phyloP scores from a whole-genome alignment of 805 yeast genomes.

The Candida gorgasii region DNA sequence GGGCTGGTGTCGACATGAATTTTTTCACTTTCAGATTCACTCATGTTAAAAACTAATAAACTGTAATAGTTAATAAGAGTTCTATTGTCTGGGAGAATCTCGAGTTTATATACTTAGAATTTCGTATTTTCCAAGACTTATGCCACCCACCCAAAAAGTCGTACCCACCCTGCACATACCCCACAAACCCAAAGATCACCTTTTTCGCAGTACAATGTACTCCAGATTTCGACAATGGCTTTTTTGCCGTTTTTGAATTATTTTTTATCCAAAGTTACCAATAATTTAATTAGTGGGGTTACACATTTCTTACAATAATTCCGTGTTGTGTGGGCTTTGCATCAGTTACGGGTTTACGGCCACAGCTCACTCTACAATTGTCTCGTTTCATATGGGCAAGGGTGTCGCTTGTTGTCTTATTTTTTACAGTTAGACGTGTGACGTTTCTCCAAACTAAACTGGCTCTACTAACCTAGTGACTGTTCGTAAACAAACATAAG shows the following conservation, averaged over 20 bases:
- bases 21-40: conserved; percentile 15
- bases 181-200: conserved; percentile 5
- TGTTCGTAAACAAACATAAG: not conserved
- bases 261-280: not conserved
- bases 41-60: conserved; percentile 8
- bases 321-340: not conserved
- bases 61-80: not conserved
- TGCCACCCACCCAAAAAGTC: conserved; percentile 1
- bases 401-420: too few relatives aligned
- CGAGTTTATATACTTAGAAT: conserved; percentile 1
- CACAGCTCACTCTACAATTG: too few relatives aligned
- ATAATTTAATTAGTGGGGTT: not conserved
- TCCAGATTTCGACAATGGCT: conserved; percentile 5
- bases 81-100: not conserved
- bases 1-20: conserved; percentile 5
- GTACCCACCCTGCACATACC: not conserved
- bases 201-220: conserved; percentile 1
- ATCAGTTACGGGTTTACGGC: too few relatives aligned
- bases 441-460: too few relatives aligned
- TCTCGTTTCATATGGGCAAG: too few relatives aligned
- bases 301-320: not conserved
- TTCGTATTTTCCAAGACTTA: not conserved
- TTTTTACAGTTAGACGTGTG: too few relatives aligned
- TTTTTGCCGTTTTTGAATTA: conserved; percentile 1
- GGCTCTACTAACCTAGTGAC: too few relatives aligned